phyloP scores from a whole-genome alignment of 805 yeast species.

The Metschnikowia sp. region DNA sequence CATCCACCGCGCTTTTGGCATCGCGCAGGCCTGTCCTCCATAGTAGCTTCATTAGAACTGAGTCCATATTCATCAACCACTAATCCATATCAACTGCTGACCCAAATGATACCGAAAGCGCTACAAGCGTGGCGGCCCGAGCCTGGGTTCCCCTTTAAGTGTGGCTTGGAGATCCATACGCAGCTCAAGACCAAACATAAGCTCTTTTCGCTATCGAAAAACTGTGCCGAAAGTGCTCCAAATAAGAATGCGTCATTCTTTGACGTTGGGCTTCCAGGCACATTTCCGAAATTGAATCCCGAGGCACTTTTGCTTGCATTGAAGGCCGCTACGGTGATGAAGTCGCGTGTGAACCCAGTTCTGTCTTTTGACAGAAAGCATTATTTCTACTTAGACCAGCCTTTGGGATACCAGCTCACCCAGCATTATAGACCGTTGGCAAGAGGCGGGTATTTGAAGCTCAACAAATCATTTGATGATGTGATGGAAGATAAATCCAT shows the following conservation, averaged over 20 bases:
- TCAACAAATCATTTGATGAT: constrained; percentile 54
- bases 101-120: constrained; percentile 12
- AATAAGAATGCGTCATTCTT: constrained; percentile 71
- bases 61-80: too few relatives aligned
- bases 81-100: too few relatives aligned
- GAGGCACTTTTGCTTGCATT: constrained; percentile 71
- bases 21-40: neutral
- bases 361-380: constrained; percentile 91
- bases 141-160: constrained; percentile 44
- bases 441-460: constrained; percentile 52
- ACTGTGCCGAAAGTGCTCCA: constrained; percentile 38
- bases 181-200: constrained; percentile 74
- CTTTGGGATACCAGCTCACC: constrained; percentile 92
- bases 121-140: constrained; percentile 16
- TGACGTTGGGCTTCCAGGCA: constrained; percentile 88
- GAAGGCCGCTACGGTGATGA: constrained; percentile 67
- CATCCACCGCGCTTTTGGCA: neutral
- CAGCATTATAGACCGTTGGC: constrained; percentile 85
- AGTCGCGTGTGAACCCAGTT: constrained; percentile 49
- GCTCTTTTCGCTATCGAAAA: constrained; percentile 62
- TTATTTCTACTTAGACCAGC: constrained; percentile 95
- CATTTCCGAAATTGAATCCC: constrained; percentile 78
- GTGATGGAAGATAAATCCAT: constrained; percentile 43
- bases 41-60: too few relatives aligned
- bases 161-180: constrained; percentile 93